Evolutionary conservation across 768 basidiomycete genomes (phyloP), one percentile per base, ranked within the genome.

Genomic region (Royoungia palumana): DNA sequence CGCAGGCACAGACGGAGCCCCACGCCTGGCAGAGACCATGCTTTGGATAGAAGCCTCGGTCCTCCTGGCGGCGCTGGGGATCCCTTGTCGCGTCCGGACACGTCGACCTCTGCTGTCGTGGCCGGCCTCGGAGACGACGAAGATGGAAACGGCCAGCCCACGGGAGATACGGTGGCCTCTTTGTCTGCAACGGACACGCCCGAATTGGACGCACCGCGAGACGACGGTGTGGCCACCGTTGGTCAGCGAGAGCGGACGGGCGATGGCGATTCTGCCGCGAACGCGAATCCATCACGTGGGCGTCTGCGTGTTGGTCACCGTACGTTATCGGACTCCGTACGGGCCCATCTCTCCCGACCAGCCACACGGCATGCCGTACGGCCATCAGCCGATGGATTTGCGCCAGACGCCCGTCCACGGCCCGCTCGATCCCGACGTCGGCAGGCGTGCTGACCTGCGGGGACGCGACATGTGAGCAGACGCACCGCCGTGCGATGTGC

Each of bases 251-350:
- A 21, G n/a, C n/a, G 35, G 25, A 35, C 24, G 35, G 17, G 34
- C 11, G 36, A 51, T 40, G 34, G 32, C 34, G 47, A 27, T 50
- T 58, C 59, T 54, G 44, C 53, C 55, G 58, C 56, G 51, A 52
- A 51, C 20, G 19, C 49, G 44, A 49, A 4, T 6, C 6, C 16
- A 20, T 53, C 65, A 56, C 63, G 51, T 59, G 56, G 64, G 35
- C 57, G 47, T n/a, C 36, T 28, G 37, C 54, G 54, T 41, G 65
- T 66, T 35, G 73, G 74, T 48, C 65, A 71, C 51, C 72, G 70
- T 53, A 75, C 65, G 53, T 67, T 81, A 28, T 65, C 69, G 36
- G 73, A 78, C 46, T 73, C 77, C 13, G 71, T 82, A 4, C 75
- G 74, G 35, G 74, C 75, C 2, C 71, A 81, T 59, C 73, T 82